Percentiles rank a stretch among this genome's conserved stretches.
Conservation (phyloP, 2,329 filamentous ascomycete species). For the Colletotrichum siamense region DNA sequence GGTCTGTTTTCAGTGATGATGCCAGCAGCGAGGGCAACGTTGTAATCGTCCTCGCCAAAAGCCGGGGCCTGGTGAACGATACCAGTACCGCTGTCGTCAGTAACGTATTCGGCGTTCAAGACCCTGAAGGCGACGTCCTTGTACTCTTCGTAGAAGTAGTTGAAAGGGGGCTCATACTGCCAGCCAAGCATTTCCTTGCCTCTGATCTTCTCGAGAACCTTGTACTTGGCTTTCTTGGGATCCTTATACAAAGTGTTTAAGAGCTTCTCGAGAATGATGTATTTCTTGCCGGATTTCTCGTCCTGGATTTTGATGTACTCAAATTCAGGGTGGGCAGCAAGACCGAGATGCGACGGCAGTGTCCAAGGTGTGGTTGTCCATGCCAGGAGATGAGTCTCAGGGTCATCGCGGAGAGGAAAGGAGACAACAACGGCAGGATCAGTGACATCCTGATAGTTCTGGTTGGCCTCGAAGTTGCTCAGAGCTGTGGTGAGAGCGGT, state of each 20-base stretch:
- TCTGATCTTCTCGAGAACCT: slow-evolving; percentile 78
- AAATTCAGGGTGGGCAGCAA: slow-evolving; percentile 81
- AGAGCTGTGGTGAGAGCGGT: slow-evolving; percentile 60
- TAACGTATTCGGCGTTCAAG: slow-evolving; percentile 85
- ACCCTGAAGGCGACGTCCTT: slow-evolving; percentile 85
- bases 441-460: slow-evolving; percentile 93
- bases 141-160: slow-evolving; percentile 90
- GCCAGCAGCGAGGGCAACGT: slow-evolving; percentile 76
- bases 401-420: slow-evolving; percentile 82
- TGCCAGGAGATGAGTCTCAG: slow-evolving; percentile 76
- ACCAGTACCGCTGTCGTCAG: slow-evolving; percentile 87
- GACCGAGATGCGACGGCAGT: slow-evolving; percentile 78
- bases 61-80: slow-evolving; percentile 94
- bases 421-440: slow-evolving; percentile 90
- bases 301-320: slow-evolving; percentile 90
- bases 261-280: slow-evolving; percentile 82
- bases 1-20: slow-evolving; percentile 77
- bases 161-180: slow-evolving; percentile 88
- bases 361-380: slow-evolving; percentile 94
- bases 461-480: slow-evolving; percentile 87
- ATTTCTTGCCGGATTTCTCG: slow-evolving; percentile 81
- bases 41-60: slow-evolving; percentile 97
- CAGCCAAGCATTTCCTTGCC: slow-evolving; percentile 87
- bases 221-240: slow-evolving; percentile 93
- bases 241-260: slow-evolving; percentile 90